Percentiles rank a stretch among this genome's conserved stretches.
These are phyloP conservation scores for Ascochyta lentis DNA, from an alignment of 2,329 filamentous ascomycete species.

Conservation along the genomic window DNA sequence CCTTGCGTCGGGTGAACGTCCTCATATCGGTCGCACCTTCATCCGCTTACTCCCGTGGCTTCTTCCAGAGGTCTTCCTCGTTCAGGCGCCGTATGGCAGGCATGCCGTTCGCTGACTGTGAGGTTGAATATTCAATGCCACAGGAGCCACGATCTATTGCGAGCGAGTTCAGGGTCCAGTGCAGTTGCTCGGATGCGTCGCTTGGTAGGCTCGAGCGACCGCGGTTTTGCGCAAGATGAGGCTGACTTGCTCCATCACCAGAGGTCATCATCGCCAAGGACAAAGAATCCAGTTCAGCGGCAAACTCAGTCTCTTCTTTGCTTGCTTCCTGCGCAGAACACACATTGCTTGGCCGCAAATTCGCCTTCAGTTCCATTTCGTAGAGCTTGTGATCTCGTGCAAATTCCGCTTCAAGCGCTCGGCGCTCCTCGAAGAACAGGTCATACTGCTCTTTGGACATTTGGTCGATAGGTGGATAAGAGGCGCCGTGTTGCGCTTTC, in stretches of 20 bases:
- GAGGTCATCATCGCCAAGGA: conserved; percentile 40
- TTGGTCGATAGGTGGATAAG: conserved; percentile 35
- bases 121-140: conserved; percentile 38
- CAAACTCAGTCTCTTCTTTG: conserved; percentile 41
- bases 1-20: background rate
- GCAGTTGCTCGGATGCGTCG: conserved; percentile 45
- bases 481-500: conserved; percentile 35
- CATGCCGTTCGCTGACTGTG: conserved; percentile 19
- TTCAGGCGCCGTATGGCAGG: conserved; percentile 20
- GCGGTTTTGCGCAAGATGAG: conserved; percentile 21
- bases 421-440: conserved; percentile 40
- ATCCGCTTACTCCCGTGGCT: conserved; percentile 23
- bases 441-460: conserved; percentile 45
- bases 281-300: conserved; percentile 40
- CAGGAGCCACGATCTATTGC: conserved; percentile 42
- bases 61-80: conserved; percentile 37
- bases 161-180: conserved; percentile 44
- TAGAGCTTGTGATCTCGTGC: conserved; percentile 34
- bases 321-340: conserved; percentile 40
- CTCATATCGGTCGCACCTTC: background rate
- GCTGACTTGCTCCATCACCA: conserved; percentile 18
- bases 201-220: conserved; percentile 35
- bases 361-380: conserved; percentile 33
- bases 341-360: conserved; percentile 37
- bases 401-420: conserved; percentile 37